Base-by-base conservation (phyloP, 352 stramenopile genomes). In the Pythium rhizo-oryzae region DNA sequence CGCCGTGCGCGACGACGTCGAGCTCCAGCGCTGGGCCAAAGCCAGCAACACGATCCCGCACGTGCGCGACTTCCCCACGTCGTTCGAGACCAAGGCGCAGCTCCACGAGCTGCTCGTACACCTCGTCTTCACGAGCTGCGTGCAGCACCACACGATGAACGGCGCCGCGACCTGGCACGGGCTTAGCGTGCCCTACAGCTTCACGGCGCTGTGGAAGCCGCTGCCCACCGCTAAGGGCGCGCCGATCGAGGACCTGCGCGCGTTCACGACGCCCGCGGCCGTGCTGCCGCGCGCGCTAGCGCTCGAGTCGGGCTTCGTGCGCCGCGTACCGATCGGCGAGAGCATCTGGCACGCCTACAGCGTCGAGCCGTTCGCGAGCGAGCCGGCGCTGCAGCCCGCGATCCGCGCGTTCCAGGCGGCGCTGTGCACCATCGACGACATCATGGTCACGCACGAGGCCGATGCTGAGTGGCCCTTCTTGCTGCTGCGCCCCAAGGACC, bases 61-160 rank as follows among this genome's bases (percentile, higher is more conserved):
- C 43, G 28, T 67, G 19, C 33, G 30, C 21, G 56, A 59, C 4
- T 74, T 70, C 44, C 61, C 67, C 13, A 37, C 19, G 15, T 24
- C 16, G 2, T 70, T 74, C 49, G 28, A n/a, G 23, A 44, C 55
- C 18, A 54, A 51, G 21, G 30, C 25, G 1, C 2, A 44, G 47
- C 49, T 74, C 35, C 13, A 35, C 30, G 59, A 69, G 28, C 19
- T 74, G 25, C 54, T 74, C 39, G 18, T 28, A 28, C 60, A 69
- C 41, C 1, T 70, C 16, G 39, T 74, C 16, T 74, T 70, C 46
- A 65, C 65, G 30, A 62, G 55, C 51, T 46, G 44, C 30, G 62
- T 74, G 51, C 67, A 62, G 46, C 67, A 73, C 61, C 67, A 70
- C 51, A 47, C 41, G 24, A 74, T 70, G 67, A 74, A 74, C 51